A percentile compares a stretch with the other conserved stretches of the same genome.
These are phyloP conservation scores for Stephanodiscus triporus DNA, from an alignment of 108 stramenopile genomes.

Conservation along the genomic window DNA sequence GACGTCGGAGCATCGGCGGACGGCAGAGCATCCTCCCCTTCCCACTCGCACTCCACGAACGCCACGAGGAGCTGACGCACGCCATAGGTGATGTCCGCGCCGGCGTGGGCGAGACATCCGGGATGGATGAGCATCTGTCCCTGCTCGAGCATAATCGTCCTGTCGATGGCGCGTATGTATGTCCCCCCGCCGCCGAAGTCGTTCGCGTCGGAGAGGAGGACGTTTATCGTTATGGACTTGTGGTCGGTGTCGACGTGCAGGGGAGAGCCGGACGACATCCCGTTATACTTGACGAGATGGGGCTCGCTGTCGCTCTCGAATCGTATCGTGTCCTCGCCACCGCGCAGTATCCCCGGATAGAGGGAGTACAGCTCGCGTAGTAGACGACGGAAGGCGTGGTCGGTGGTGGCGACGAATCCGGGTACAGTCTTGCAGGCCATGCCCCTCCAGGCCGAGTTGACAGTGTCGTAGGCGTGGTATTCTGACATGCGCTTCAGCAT, in stretches of 20 bases:
- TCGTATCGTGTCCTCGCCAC: background rate
- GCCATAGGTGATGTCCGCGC: conserved; percentile 37
- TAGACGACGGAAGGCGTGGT: conserved; percentile 1
- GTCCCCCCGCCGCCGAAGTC: conserved; percentile 58
- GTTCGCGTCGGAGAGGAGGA: conserved; percentile 27
- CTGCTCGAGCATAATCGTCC: conserved; percentile 50
- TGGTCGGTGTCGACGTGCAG: conserved; percentile 30
- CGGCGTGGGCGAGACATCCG: conserved; percentile 42
- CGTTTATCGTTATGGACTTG: conserved; percentile 42
- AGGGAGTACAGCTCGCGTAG: background rate
- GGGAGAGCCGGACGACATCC: conserved; percentile 12
- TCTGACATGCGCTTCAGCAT: conserved; percentile 8
- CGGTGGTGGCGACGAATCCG: conserved; percentile 2
- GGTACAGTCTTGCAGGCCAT: conserved; percentile 16
- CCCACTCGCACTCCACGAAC: conserved; percentile 34
- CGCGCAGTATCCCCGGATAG: background rate
- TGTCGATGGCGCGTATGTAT: conserved; percentile 41
- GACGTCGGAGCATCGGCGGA: no score
- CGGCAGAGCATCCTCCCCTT: no score
- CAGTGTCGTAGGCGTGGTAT: conserved; percentile 4
- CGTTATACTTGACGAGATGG: conserved; percentile 47
- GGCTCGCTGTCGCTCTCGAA: conserved; percentile 39
- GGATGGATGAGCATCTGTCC: conserved; percentile 51
- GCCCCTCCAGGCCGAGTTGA: conserved; percentile 4
- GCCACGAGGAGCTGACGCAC: conserved; percentile 31